Evolutionary conservation across 257 asterid species (phyloP).

Genomic region (Haberlea rhodopensis): DNA sequence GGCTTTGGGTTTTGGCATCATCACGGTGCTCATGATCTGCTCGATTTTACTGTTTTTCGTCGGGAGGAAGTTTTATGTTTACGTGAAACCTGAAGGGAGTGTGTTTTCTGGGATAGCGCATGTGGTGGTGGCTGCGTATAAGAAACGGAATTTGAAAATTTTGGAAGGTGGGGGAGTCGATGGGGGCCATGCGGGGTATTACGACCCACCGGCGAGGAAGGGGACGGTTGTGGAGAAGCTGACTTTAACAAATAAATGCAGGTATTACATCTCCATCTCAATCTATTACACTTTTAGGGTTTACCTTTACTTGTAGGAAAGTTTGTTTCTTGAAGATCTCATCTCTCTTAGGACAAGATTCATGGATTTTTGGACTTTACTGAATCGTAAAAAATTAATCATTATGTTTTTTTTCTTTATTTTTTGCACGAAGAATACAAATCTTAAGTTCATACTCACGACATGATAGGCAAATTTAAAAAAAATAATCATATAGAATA

Average conservation of each 20-base stretch:
- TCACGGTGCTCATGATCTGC: conserved; percentile 53
- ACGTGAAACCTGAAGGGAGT: conserved; percentile 75
- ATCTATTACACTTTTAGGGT: background rate
- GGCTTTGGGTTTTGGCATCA: conserved; percentile 62
- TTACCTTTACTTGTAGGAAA: no score
- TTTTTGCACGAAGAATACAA: no score
- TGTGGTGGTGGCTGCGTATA: conserved; percentile 48
- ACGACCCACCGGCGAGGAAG: conserved; percentile 44
- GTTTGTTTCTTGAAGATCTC: background rate
- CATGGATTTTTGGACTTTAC: no score
- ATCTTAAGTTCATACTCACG: no score
- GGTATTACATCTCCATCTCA: conserved; percentile 29
- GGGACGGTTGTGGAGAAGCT: conserved; percentile 40
- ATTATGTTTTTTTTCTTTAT: no score
- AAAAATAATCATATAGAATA: no score
- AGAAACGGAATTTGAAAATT: conserved; percentile 49
- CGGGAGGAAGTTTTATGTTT: conserved; percentile 53
- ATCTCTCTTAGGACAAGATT: background rate
- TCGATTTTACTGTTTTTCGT: conserved; percentile 50
- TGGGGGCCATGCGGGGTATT: conserved; percentile 36
- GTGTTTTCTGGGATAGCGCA: conserved; percentile 54
- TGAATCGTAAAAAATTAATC: no score
- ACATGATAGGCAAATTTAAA: no score
- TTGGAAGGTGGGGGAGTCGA: conserved; percentile 21
- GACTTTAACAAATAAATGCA: conserved; percentile 43